Base-by-base conservation (phyloP, 2,329 filamentous ascomycete genomes). In the Claviceps pazoutovae region DNA sequence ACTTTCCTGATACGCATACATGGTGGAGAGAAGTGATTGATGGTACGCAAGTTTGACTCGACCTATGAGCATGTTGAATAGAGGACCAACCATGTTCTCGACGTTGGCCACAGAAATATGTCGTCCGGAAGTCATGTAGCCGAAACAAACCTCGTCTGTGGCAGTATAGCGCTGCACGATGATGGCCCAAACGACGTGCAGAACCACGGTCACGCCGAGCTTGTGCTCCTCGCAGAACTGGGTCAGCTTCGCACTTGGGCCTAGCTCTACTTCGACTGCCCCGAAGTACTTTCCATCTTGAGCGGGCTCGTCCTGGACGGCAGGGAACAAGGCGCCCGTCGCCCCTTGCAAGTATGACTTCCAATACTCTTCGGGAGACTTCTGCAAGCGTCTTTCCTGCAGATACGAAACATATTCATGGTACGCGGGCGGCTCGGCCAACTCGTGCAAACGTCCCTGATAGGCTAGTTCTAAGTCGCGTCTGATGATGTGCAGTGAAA, bases 21-120 rank as follows among this genome's bases (percentile, higher is more conserved):
- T 47, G n/a, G 37, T 19, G n/a, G 46, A 38, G 2, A 1, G 59
- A 14, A 47, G 14, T 21, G 43, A n/a, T 0, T 52, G 11, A 76
- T 60, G 1, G 65, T 51, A 46, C 66, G 50, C 55, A 61, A 74
- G 56, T 46, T 45, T 4, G 45, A 49, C 30, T 11, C 47, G 38
- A 7, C 19, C 23, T 16, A 75, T 71, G 2, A 79, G 66, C 70
- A 79, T 77, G 51, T 76, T 78, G 54, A 79, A 74, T 45, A 78
- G 74, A 6, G 70, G 67, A 0, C 77, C 77, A 11, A 75, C 68
- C 2, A 74, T 69, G 3, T 71, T 64, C 2, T 73, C 66, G 13
- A 79, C 71, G 1, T 70, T 68, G 2, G 67, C 62, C 1, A 80
- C 63, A 1, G 73, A 68, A 4, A 72, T 66, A 54, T 80, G 75